Conservation (phyloP, 1,284 basidiomycete species). For the Cerioporus squamosus region DNA sequence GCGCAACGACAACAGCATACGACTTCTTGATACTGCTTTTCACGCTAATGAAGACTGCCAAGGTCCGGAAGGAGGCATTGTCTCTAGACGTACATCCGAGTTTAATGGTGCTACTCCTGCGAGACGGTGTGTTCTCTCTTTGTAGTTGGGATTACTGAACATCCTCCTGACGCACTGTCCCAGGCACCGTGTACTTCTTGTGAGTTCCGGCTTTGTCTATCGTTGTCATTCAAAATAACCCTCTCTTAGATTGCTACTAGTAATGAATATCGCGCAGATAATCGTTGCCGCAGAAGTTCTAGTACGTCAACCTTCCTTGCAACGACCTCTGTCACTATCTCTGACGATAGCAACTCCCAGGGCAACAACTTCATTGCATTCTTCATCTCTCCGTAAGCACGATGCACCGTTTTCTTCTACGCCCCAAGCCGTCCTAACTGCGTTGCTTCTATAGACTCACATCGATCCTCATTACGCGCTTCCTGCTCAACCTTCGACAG, state of each 20-base stretch:
- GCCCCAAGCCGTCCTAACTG: neutral
- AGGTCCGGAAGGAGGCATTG: conserved; percentile 1
- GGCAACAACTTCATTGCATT: conserved; percentile 7
- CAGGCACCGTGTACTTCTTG: conserved; percentile 25
- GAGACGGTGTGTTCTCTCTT: conserved; percentile 18
- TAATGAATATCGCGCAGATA: conserved; percentile 15
- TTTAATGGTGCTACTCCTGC: conserved; percentile 17
- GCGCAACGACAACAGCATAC: conserved; percentile 16
- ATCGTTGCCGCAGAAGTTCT: conserved; percentile 4
- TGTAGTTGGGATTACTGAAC: neutral
- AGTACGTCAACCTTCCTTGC: neutral
- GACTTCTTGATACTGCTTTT: conserved; percentile 23
- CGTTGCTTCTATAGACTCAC: conserved; percentile 7
- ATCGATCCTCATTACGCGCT: conserved; percentile 20
- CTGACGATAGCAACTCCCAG: neutral
- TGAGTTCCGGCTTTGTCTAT: neutral
- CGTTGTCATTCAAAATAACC: neutral
- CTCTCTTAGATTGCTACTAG: conserved; percentile 8
- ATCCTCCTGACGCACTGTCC: neutral
- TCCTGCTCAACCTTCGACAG: conserved; percentile 20
- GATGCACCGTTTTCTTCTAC: neutral
- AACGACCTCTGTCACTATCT: neutral
- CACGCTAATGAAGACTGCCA: conserved; percentile 20
- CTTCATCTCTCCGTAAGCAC: conserved; percentile 15
- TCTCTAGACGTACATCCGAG: conserved; percentile 1